Percentiles rank a stretch among this genome's conserved stretches.
phyloP scores from a whole-genome alignment of 306 rosid genomes.

The Castanospermum australe region DNA sequence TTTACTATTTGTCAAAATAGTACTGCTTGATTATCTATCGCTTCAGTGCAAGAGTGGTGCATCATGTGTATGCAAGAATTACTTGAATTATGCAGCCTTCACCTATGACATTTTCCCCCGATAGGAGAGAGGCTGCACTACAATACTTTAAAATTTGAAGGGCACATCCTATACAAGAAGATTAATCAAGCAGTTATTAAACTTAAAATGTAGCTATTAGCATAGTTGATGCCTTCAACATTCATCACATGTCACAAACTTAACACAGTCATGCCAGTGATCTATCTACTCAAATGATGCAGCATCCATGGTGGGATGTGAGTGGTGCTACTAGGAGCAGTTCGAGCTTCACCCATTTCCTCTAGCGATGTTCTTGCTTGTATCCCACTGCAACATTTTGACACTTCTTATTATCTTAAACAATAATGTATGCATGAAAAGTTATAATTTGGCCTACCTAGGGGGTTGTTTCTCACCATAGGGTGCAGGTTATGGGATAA shows the following conservation, averaged over 20 bases:
- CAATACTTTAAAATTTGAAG: not conserved
- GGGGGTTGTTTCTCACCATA: not conserved
- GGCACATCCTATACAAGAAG: not conserved
- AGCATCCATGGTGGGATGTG: constrained; percentile 69
- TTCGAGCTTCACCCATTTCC: constrained; percentile 29
- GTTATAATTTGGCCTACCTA: not conserved
- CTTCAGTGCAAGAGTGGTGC: not conserved
- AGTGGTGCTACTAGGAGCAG: constrained; percentile 11
- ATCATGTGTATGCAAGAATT: not conserved
- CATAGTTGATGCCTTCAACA: not conserved
- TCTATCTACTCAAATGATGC: constrained; percentile 31
- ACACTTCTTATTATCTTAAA: not conserved
- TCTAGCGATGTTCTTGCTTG: constrained; percentile 30
- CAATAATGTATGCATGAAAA: not conserved
- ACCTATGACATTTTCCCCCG: not conserved
- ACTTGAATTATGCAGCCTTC: not conserved
- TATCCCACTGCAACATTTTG: constrained; percentile 42
- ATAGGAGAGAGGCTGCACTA: not conserved
- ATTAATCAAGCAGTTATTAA: not conserved
- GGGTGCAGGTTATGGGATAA: not conserved
- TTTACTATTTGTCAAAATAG: not conserved
- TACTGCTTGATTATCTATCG: not conserved
- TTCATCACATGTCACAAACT: not conserved
- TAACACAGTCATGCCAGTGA: not conserved
- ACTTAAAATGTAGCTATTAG: not conserved